Evolutionary conservation across 1,139 yeast genomes (phyloP), one percentile per base, ranked within the genome.

Genomic region (Pichiaceae sp.): DNA sequence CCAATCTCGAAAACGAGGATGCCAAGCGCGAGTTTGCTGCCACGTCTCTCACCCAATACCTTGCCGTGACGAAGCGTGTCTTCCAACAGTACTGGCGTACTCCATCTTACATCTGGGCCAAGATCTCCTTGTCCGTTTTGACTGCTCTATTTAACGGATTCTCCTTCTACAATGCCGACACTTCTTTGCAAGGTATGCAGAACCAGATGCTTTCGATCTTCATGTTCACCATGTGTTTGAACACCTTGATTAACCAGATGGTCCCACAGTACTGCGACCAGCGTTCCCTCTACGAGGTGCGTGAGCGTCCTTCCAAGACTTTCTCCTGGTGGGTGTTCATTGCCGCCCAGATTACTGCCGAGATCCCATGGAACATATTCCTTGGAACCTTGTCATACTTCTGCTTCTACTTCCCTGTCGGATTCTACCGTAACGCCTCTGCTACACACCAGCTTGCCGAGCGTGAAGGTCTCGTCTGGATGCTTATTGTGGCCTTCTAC

Each of bases 401-500:
- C 53, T 72, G 79, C 42, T 84, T 84, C 78, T 86, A 84, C 59
- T 86, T 82, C 54, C 93, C 95, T 5, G 74, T 83, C 44, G 95
- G 93, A 2, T 62, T 78, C 41, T 73, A 76, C 50, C 41, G 52
- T 9, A 78, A 78, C 54, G 82, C 86, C 6, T 57, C 57, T 4
- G 62, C 60, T 17, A 78, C 86, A 25, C 75, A 74, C 38, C 59
- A 65, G 36, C 59, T 66, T 35, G 64, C 66, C 35, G 68, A 65
- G 40, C 67, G 91, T 57, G 91, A 91, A 47, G 87, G 75, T 4
- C 60, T 78, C 48, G 68, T 41, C 11, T 82, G 84, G 79, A 60
- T 83, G 51, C 63, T 67, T 38, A 49, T 74, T 17, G 43, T 54
- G 26, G 38, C 53, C 3, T 63, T 64, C 52, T 60, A 52, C 40